Conservation (phyloP, 2,329 filamentous ascomycete species). For the Botrytis paeoniae region DNA sequence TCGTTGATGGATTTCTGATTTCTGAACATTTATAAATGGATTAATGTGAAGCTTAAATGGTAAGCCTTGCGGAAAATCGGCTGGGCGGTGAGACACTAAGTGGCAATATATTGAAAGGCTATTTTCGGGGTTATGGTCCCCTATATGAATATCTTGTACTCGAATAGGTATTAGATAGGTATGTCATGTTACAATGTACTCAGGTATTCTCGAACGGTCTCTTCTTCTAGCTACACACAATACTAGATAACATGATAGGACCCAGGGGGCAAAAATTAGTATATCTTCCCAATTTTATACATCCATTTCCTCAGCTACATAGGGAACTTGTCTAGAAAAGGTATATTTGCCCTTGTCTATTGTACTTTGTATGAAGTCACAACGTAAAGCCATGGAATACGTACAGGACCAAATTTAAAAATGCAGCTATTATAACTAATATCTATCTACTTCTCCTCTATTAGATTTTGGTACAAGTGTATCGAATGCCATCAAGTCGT, state of each 20-base stretch:
- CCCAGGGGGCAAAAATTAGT: background rate
- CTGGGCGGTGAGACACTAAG: constrained; percentile 7
- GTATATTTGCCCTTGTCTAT: background rate
- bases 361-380: background rate
- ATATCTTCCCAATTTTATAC: background rate
- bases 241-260: background rate
- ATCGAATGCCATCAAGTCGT: background rate
- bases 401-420: background rate
- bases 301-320: background rate
- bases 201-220: background rate
- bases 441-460: background rate
- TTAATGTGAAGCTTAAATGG: constrained; percentile 12
- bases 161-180: background rate
- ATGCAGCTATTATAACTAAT: background rate
- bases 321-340: background rate
- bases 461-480: background rate
- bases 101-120: constrained; percentile 16
- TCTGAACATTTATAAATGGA: background rate
- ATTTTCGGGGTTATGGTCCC: constrained; percentile 3
- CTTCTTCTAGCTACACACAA: background rate
- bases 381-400: background rate
- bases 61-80: constrained; percentile 18
- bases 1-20: background rate
- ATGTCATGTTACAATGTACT: background rate
- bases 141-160: constrained; percentile 2